phyloP scores from a whole-genome alignment of 2,329 filamentous ascomycete species.

The Mycocentrospora acerina region DNA sequence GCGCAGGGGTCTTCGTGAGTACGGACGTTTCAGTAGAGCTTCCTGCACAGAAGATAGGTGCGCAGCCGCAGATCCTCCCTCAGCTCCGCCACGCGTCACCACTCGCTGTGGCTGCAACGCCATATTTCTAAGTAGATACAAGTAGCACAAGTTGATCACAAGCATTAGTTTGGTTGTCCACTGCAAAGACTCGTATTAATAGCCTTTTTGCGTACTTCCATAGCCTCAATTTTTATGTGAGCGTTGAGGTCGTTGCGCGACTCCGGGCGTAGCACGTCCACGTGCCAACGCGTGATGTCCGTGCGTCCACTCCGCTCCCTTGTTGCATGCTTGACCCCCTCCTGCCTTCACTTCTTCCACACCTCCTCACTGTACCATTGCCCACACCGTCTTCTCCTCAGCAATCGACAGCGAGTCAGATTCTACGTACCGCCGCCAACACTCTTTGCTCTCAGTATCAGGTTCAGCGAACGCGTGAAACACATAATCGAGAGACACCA shows the following conservation, averaged over 20 bases:
- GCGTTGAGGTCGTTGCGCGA: too few relatives aligned
- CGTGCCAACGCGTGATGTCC: too few relatives aligned
- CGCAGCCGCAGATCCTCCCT: not conserved
- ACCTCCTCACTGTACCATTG: conserved; percentile 3
- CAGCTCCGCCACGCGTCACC: not conserved
- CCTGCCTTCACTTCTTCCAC: conserved; percentile 7
- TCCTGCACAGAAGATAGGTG: too few relatives aligned
- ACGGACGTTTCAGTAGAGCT: too few relatives aligned
- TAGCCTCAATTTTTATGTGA: too few relatives aligned
- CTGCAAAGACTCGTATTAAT: too few relatives aligned
- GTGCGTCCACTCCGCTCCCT: too few relatives aligned
- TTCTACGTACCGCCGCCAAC: too few relatives aligned
- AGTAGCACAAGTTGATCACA: not conserved
- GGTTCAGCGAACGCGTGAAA: conserved; percentile 3
- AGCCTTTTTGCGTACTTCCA: too few relatives aligned
- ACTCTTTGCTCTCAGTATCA: conserved; percentile 5
- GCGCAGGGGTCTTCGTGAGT: too few relatives aligned
- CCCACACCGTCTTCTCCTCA: conserved; percentile 1
- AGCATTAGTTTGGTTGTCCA: not conserved
- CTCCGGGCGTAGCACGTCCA: too few relatives aligned
- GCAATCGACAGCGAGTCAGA: not conserved
- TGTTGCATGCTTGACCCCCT: conserved; percentile 5
- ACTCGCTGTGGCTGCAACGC: not conserved
- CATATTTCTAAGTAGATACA: not conserved
- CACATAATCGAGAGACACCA: conserved; percentile 2